Conservation (phyloP, 495 filamentous ascomycete species). For the Podospora conica region DNA sequence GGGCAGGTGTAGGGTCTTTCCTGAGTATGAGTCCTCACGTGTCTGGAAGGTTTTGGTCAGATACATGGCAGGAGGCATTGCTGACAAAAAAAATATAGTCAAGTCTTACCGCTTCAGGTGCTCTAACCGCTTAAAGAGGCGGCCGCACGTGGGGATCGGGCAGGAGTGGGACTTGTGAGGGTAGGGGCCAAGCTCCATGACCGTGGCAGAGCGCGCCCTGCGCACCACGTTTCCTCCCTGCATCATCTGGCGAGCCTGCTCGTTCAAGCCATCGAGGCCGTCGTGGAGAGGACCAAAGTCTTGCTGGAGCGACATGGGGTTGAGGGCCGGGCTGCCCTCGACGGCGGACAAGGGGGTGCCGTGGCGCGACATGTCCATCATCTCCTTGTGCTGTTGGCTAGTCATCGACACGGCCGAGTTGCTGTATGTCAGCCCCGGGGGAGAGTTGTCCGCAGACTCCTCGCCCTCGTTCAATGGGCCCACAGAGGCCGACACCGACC, state of each 20-base stretch:
- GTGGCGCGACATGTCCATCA: constrained; percentile 77
- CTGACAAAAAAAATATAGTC: constrained; percentile 42
- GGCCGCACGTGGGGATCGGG: constrained; percentile 95
- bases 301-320: constrained; percentile 60
- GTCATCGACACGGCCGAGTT: constrained; percentile 51
- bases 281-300: constrained; percentile 62
- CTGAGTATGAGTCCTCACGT: constrained; percentile 98
- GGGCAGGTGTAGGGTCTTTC: constrained; percentile 96
- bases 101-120: constrained; percentile 92
- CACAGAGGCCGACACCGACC: constrained; percentile 86
- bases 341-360: constrained; percentile 78
- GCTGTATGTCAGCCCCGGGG: constrained; percentile 61
- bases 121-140: constrained; percentile 97
- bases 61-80: constrained; percentile 35
- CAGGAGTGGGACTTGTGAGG: constrained; percentile 97
- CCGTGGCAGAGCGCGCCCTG: constrained; percentile 87
- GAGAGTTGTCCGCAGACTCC: constrained; percentile 63
- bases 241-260: constrained; percentile 52
- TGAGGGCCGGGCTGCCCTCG: constrained; percentile 68
- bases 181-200: constrained; percentile 94
- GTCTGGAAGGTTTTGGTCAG: constrained; percentile 65
- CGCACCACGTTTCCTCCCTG: constrained; percentile 72
- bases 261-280: constrained; percentile 55
- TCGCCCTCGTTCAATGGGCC: constrained; percentile 74
- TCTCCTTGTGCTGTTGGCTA: constrained; percentile 65